Conservation (phyloP, 2,329 filamentous ascomycete genomes). For the Zalaria obscura region DNA sequence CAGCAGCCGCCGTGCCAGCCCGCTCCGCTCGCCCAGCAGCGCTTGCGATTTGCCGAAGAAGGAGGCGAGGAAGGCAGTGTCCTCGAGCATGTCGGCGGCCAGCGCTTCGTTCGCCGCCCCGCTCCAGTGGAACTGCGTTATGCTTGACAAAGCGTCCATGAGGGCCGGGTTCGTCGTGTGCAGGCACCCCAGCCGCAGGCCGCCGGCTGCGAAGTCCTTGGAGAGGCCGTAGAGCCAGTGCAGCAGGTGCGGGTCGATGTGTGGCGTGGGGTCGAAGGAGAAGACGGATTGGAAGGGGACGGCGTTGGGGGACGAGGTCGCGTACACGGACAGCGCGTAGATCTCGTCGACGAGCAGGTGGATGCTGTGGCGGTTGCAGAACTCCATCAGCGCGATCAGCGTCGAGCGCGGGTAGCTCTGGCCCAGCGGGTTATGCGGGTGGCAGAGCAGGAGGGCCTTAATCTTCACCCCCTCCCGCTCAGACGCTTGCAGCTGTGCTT, state of each 20-base stretch:
- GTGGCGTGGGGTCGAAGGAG: conserved; percentile 8
- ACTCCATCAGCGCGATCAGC: conserved; percentile 12
- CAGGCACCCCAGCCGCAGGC: conserved; percentile 17
- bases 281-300: conserved; percentile 13
- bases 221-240: conserved; percentile 20
- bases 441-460: conserved; percentile 26
- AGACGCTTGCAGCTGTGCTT: conserved; percentile 21
- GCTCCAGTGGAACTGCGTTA: conserved; percentile 13
- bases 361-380: conserved; percentile 16
- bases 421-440: conserved; percentile 30
- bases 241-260: conserved; percentile 10
- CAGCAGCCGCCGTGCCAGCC: conserved; percentile 9
- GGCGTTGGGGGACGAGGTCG: conserved; percentile 4
- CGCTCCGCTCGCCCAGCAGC: conserved; percentile 10
- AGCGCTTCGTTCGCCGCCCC: conserved; percentile 18
- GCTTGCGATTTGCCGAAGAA: conserved; percentile 10
- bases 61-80: conserved; percentile 10
- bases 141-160: conserved; percentile 10
- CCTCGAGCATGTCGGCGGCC: conserved; percentile 18
- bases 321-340: conserved; percentile 20
- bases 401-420: conserved; percentile 14
- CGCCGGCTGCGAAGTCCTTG: conserved; percentile 21
- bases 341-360: conserved; percentile 23
- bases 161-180: conserved; percentile 13
- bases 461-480: conserved; percentile 19